Evolutionary conservation across 2,329 filamentous ascomycete genomes (phyloP), one percentile per base, ranked within the genome.

Genomic region (Didymella sp.): DNA sequence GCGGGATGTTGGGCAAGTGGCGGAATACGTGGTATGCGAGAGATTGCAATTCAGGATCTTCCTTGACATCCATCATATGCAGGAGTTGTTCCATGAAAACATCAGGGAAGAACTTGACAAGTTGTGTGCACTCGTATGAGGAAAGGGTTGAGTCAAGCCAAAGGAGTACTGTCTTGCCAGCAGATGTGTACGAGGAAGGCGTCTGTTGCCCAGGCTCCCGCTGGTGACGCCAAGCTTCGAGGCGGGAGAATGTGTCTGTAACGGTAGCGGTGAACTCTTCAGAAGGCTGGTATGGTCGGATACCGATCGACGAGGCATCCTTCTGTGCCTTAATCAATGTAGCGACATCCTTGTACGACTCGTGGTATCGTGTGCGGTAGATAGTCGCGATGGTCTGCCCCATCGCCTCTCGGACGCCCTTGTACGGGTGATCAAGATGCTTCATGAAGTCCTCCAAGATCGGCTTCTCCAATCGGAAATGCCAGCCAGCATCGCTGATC

Each of bases 61-160:
- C 95, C 76, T 98, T 98, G 74, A 99, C 92, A 72, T 99, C 95
- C 94, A 99, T 99, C 95, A 99, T 99, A 80, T 99, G 93, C 49
- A 99, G 81, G 13, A 99, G 85, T 74, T 97, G 91, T 68, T 95
- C 91, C 75, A 96, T 95, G 71, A 98, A 94, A 0, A 89, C 83
- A 31, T 90, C 85, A 0, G 92, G 90, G 81, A 99, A 98, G 84
- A 97, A 98, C 3, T 89, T 87, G 17, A 96, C 87, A 13, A 99
- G 85, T 72, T 95, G 89, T 0, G 87, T 96, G 77, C 95, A 99
- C 74, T 98, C 95, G 62, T 96, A 90, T 0, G 92, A 96, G 2
- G 91, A 92, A 3, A 99, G 82, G 15, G 92, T 95, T 45, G 87
- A 90, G 77, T 99, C 95, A 5, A 99, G 86, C 95, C 95, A 99